Evolutionary conservation across 768 basidiomycete genomes (phyloP).

Genomic region (Neoboletus brunneissimus): DNA sequence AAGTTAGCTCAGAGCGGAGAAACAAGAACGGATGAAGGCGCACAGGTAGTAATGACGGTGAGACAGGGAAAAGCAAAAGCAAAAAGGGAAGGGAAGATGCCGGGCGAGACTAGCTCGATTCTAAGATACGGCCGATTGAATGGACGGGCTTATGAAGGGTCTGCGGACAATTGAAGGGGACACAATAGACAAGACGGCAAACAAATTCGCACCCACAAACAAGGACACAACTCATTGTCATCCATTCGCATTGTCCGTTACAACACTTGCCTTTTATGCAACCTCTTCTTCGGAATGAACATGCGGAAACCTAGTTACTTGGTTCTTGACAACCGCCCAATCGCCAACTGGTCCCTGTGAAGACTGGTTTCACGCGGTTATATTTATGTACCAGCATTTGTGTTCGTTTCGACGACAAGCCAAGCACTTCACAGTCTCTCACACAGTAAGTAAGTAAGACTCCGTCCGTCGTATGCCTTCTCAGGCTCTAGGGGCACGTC

Average conservation of each 20-base stretch:
- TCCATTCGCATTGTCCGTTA: conserved; percentile 16
- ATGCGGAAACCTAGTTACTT: no score
- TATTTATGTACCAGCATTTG: neutral
- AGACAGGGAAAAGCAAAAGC: neutral
- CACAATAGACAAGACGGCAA: neutral
- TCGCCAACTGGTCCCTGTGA: no score
- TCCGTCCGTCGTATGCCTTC: neutral
- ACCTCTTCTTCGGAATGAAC: neutral
- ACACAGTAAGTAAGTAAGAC: neutral
- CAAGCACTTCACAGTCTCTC: neutral
- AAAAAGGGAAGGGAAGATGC: neutral
- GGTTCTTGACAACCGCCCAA: neutral
- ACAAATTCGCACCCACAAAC: conserved; percentile 18
- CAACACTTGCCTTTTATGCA: conserved; percentile 26
- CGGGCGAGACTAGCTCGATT: conserved; percentile 22
- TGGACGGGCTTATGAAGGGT: conserved; percentile 14
- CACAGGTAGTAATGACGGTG: neutral
- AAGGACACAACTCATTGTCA: conserved; percentile 2
- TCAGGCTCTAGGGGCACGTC: neutral
- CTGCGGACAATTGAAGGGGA: conserved; percentile 20
- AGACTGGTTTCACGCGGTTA: neutral
- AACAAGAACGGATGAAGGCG: conserved; percentile 1
- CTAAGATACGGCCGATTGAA: neutral
- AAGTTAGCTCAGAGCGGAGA: conserved; percentile 2
- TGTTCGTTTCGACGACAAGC: neutral